phyloP scores from a whole-genome alignment of 2,329 filamentous ascomycete genomes.

The Botrytis paeoniae region DNA sequence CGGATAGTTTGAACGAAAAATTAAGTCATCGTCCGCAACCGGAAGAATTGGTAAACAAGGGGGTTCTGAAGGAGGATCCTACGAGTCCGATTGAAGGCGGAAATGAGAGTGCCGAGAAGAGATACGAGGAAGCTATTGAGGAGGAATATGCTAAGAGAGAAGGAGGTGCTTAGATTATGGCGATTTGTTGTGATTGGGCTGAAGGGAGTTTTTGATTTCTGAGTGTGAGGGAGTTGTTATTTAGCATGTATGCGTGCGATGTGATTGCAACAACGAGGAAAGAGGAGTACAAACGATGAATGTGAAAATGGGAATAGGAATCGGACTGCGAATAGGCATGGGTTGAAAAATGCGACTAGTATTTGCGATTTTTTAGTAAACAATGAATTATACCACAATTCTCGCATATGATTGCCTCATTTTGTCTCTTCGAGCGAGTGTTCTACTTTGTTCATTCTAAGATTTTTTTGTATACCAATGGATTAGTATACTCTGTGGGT shows the following conservation, averaged over 20 bases:
- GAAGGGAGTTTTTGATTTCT: background rate
- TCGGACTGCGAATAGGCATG: background rate
- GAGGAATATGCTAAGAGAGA: conserved; percentile 63
- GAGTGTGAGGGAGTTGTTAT: background rate
- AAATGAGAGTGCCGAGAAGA: conserved; percentile 41
- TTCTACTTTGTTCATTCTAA: background rate
- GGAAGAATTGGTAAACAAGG: conserved; percentile 73
- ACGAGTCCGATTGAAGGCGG: conserved; percentile 41
- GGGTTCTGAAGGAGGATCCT: conserved; percentile 71
- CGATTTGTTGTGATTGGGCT: background rate
- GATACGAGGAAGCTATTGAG: conserved; percentile 60
- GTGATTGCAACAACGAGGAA: background rate
- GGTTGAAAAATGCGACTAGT: background rate
- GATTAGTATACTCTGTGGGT: background rate
- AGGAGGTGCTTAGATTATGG: conserved; percentile 50
- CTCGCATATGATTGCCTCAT: background rate
- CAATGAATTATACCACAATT: conserved; percentile 2
- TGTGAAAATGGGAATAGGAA: background rate
- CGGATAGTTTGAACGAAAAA: conserved; percentile 82
- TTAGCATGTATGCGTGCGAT: background rate
- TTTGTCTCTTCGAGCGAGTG: background rate
- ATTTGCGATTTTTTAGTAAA: background rate
- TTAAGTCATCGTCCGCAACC: conserved; percentile 74
- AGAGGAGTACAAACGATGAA: background rate
- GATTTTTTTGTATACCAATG: background rate